Evolutionary conservation across 1,139 yeast species (phyloP).

Genomic region (Geotrichum carabidarum): DNA sequence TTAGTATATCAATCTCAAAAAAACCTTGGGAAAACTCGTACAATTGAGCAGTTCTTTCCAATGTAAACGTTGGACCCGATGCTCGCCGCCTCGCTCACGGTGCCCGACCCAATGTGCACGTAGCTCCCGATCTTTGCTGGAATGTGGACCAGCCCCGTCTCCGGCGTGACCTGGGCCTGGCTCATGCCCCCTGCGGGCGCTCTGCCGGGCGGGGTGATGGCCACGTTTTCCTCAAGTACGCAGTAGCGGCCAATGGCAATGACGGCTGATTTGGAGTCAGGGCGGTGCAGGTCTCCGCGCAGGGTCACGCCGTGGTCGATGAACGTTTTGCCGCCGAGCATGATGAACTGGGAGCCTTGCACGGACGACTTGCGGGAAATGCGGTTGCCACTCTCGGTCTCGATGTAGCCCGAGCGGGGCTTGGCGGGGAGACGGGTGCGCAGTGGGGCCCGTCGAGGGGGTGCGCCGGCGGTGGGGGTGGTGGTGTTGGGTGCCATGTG

Average conservation of each 20-base stretch:
- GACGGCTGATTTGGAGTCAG: slow-evolving; percentile 36
- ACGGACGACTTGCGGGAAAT: slow-evolving; percentile 49
- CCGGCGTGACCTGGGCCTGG: slow-evolving; percentile 19
- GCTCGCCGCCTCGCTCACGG: slow-evolving; percentile 41
- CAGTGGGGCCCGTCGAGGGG: neutral
- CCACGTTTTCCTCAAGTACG: slow-evolving; percentile 28
- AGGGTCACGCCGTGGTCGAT: slow-evolving; percentile 39
- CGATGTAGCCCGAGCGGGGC: slow-evolving; percentile 27
- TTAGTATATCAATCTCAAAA: neutral
- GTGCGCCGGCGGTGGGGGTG: neutral
- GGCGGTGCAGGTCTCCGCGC: slow-evolving; percentile 41
- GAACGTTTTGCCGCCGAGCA: slow-evolving; percentile 45
- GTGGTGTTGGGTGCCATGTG: neutral
- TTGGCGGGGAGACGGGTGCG: slow-evolving; percentile 2
- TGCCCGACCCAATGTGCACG: slow-evolving; percentile 47
- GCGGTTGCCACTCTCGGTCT: slow-evolving; percentile 49
- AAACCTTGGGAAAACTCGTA: slow-evolving; percentile 32
- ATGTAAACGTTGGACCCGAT: slow-evolving; percentile 47
- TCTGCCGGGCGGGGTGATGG: slow-evolving; percentile 25
- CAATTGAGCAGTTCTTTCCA: slow-evolving; percentile 53
- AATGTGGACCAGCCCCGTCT: slow-evolving; percentile 24
- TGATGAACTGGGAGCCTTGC: slow-evolving; percentile 43
- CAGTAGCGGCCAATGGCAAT: slow-evolving; percentile 54
- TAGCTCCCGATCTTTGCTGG: slow-evolving; percentile 55
- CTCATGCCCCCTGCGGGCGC: slow-evolving; percentile 29